Base-by-base conservation (phyloP, 768 basidiomycete species). In the Pholiota conissans region DNA sequence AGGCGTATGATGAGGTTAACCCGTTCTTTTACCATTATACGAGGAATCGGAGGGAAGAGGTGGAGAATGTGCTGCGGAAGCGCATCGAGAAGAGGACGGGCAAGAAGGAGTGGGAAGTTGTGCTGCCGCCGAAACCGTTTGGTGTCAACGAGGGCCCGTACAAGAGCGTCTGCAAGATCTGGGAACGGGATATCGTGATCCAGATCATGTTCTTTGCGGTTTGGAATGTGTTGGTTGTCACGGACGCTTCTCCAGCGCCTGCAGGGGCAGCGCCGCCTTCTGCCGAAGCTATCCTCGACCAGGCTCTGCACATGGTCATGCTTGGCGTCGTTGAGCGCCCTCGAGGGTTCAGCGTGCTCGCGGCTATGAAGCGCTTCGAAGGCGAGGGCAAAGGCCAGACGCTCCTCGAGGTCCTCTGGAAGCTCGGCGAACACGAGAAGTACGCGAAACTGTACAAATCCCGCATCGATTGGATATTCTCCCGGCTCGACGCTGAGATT, bases 1-100 rank as follows among this genome's bases (percentile, higher is more conserved):
- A 89, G 63, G 79, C 77, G 18, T 94, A 85, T 70, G 89, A 87
- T 59, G 91, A 97, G 61, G 90, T 98, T 61, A 91, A 98, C 65
- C 95, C 95, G 0, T 97, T 95, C 74, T 97, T 95, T 76, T 91
- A 90, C 67, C 95, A 98, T 68, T 98, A 97, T 70, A 89, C 92
- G 14, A 82, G 95, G 37, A 98, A 98, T 74, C 88, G 93, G 63
- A 83, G 95, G 37, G 93, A 96, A 65, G 92, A 95, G 68, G 96
- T 93, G 24, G 93, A 95, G 66, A 83, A 78, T 39, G 82, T 90
- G 3, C 74, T 95, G 48, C 80, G 84, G 58, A 81, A 79, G 48
- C 79, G 91, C 42, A 63, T 87, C 51, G 87, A 83, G 77, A 90
- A 87, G 76, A 79, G 78, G 62, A 81, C 79, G 0, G 83, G 69